Conservation (phyloP, 768 basidiomycete genomes). For the Imleria badia region DNA sequence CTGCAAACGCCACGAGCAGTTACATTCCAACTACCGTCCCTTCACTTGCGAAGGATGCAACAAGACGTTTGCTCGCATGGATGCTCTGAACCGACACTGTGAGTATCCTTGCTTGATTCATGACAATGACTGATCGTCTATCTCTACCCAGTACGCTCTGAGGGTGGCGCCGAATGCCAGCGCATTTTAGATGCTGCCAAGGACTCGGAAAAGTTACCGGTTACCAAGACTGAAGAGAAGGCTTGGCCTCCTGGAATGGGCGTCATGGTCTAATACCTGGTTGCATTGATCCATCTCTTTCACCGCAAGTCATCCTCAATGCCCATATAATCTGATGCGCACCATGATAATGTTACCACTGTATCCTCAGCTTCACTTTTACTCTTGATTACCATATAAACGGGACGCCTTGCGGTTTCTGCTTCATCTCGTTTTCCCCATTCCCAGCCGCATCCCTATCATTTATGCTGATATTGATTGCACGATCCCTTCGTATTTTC, state of each 20-base stretch:
- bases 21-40: constrained; percentile 90
- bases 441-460: constrained; percentile 10
- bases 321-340: constrained; percentile 27
- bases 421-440: constrained; percentile 13
- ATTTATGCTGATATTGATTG: constrained; percentile 30
- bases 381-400: constrained; percentile 26
- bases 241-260: constrained; percentile 33
- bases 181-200: constrained; percentile 37
- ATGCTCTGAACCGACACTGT: constrained; percentile 93
- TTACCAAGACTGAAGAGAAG: constrained; percentile 35
- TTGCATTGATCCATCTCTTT: constrained; percentile 4
- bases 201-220: constrained; percentile 20
- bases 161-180: constrained; percentile 78
- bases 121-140: background rate
- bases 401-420: constrained; percentile 32
- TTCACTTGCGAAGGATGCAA: constrained; percentile 92
- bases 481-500: constrained; percentile 11
- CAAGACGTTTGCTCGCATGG: constrained; percentile 93
- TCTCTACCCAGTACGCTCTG: constrained; percentile 60
- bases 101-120: constrained; percentile 36
- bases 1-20: constrained; percentile 93
- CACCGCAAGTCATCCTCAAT: constrained; percentile 18
- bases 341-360: constrained; percentile 17
- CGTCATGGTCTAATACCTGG: constrained; percentile 30
- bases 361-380: constrained; percentile 14